These are phyloP conservation scores for Boletus barrowsii DNA, from an alignment of 768 basidiomycete species.

Conservation along the genomic window DNA sequence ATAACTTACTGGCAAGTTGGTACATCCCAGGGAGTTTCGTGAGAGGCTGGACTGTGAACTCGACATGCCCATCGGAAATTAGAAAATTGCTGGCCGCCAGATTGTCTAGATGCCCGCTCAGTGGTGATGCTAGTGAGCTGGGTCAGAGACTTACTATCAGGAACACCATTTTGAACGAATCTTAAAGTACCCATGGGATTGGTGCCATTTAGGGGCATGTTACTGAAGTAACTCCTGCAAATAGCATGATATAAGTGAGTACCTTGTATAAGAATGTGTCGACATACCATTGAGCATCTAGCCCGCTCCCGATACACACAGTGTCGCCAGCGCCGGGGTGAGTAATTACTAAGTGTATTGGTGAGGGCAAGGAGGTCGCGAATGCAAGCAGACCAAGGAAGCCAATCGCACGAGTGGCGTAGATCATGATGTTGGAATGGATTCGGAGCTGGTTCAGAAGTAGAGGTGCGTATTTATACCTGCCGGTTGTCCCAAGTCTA, in stretches of 20 bases:
- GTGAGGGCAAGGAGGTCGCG: slow-evolving; percentile 8
- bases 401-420: not conserved
- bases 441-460: too few relatives aligned
- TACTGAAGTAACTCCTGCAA: too few relatives aligned
- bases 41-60: too few relatives aligned
- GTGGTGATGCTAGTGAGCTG: not conserved
- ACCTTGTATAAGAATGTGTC: not conserved
- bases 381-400: slow-evolving; percentile 13
- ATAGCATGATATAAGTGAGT: not conserved
- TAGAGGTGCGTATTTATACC: slow-evolving; percentile 3
- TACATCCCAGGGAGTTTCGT: slow-evolving; percentile 24
- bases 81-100: slow-evolving; percentile 24
- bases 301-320: too few relatives aligned
- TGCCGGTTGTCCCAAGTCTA: too few relatives aligned
- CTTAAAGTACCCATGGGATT: slow-evolving; percentile 25
- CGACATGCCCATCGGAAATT: too few relatives aligned
- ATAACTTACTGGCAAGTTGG: slow-evolving; percentile 30
- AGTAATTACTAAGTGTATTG: too few relatives aligned
- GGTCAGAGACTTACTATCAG: slow-evolving; percentile 22
- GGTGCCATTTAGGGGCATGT: too few relatives aligned
- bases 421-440: not conserved
- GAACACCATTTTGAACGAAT: slow-evolving; percentile 18
- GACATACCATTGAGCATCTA: slow-evolving; percentile 23
- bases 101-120: slow-evolving; percentile 17
- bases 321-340: too few relatives aligned